Evolutionary conservation across 1,284 basidiomycete species (phyloP).

Genomic region (Calocybe gambosa): DNA sequence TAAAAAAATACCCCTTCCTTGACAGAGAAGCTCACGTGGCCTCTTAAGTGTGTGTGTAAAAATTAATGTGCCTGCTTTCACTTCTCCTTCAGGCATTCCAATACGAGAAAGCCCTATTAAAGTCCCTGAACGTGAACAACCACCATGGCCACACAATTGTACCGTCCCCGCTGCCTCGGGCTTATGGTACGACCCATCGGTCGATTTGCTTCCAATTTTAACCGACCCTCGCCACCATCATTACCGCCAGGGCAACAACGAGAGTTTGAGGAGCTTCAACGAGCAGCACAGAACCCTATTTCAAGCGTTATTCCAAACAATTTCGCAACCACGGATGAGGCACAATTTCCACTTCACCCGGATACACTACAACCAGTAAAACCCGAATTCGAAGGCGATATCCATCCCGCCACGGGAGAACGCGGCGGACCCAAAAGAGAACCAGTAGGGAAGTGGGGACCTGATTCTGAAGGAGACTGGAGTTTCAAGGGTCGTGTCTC

Average conservation of each 20-base stretch:
- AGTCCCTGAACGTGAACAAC: background rate
- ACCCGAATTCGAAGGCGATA: conserved; percentile 67
- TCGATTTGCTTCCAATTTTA: conserved; percentile 26
- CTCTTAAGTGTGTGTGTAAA: background rate
- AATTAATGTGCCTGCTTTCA: background rate
- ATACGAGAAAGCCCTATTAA: background rate
- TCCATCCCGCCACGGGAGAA: conserved; percentile 72
- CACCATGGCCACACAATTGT: background rate
- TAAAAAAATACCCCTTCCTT: background rate
- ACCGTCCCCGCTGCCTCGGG: background rate
- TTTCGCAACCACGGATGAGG: conserved; percentile 15
- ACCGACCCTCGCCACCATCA: conserved; percentile 59
- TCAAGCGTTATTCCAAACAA: conserved; percentile 15
- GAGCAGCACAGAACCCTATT: conserved; percentile 47
- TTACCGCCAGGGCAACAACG: conserved; percentile 66
- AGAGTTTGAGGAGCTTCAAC: conserved; percentile 72
- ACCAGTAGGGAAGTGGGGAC: conserved; percentile 57
- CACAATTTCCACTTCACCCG: conserved; percentile 51
- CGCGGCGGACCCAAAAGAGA: conserved; percentile 72
- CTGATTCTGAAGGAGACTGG: conserved; percentile 64
- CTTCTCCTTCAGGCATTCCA: background rate
- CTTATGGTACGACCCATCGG: background rate
- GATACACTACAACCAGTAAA: conserved; percentile 55
- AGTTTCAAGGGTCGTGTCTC: conserved; percentile 79
- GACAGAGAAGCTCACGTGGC: conserved; percentile 4